Percentiles rank a stretch among this genome's conserved stretches.
These are phyloP conservation scores for Aspergillus hortae DNA, from an alignment of 2,329 filamentous ascomycete species.

Conservation along the genomic window DNA sequence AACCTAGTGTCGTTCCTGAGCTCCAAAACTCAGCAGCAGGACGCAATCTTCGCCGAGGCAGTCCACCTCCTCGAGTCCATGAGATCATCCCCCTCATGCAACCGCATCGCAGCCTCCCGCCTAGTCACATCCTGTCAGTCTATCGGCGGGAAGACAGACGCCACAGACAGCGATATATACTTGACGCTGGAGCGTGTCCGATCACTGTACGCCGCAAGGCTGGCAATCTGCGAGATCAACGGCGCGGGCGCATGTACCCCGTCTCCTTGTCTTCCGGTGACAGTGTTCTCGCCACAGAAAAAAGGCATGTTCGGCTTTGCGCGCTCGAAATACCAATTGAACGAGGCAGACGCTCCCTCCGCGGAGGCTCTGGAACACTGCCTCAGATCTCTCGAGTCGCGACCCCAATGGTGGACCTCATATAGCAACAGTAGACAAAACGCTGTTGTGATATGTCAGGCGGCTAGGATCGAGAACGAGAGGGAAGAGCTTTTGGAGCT, in stretches of 20 bases:
- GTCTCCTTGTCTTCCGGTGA: slow-evolving; percentile 48
- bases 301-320: slow-evolving; percentile 21
- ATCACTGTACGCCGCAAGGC: slow-evolving; percentile 58
- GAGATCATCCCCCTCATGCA: slow-evolving; percentile 49
- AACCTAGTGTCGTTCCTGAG: slow-evolving; percentile 28
- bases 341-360: slow-evolving; percentile 13
- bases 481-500: slow-evolving; percentile 45
- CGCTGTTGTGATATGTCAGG: slow-evolving; percentile 60
- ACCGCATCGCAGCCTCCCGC: slow-evolving; percentile 49
- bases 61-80: slow-evolving; percentile 44
- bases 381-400: slow-evolving; percentile 50
- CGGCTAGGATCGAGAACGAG: slow-evolving; percentile 56
- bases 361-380: slow-evolving; percentile 46
- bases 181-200: slow-evolving; percentile 44
- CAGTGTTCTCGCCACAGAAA: slow-evolving; percentile 35
- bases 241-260: slow-evolving; percentile 52
- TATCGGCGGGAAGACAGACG: slow-evolving; percentile 36
- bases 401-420: slow-evolving; percentile 60
- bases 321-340: slow-evolving; percentile 19
- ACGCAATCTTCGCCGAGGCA: slow-evolving; percentile 40
- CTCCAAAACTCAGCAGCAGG: slow-evolving; percentile 20
- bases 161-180: slow-evolving; percentile 20
- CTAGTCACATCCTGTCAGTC: slow-evolving; percentile 54
- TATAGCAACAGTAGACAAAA: slow-evolving; percentile 62
- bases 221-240: slow-evolving; percentile 61